Conservation (phyloP, 1,284 basidiomycete genomes). For the Anthracocystis setariae region DNA sequence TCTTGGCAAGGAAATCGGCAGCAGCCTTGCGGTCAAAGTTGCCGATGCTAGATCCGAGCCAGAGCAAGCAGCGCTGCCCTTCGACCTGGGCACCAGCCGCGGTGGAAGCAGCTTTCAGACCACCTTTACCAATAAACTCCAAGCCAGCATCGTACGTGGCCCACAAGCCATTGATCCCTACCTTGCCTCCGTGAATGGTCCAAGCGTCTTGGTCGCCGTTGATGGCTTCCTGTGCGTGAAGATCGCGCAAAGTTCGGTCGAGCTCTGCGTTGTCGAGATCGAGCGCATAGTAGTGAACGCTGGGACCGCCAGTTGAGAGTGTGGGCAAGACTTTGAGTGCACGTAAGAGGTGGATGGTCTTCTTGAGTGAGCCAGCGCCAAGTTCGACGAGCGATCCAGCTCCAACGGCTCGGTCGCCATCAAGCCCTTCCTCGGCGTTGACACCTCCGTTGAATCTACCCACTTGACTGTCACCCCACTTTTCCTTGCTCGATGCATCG, state of each 20-base stretch:
- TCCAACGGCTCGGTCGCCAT: conserved; percentile 69
- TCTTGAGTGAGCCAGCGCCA: conserved; percentile 57
- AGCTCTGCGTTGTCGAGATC: conserved; percentile 90
- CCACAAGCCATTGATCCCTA: conserved; percentile 75
- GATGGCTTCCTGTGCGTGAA: conserved; percentile 68
- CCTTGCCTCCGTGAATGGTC: conserved; percentile 58
- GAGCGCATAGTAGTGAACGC: conserved; percentile 88
- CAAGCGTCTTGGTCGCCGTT: conserved; percentile 73
- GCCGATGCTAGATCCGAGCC: conserved; percentile 92
- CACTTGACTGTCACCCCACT: conserved; percentile 75
- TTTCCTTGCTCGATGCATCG: conserved; percentile 58
- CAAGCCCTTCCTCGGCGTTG: conserved; percentile 71
- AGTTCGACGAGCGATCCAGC: conserved; percentile 54
- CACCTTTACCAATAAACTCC: conserved; percentile 70
- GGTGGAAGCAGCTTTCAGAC: conserved; percentile 59
- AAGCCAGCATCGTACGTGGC: conserved; percentile 87
- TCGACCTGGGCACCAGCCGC: conserved; percentile 30
- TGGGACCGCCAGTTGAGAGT: conserved; percentile 68
- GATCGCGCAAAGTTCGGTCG: conserved; percentile 79
- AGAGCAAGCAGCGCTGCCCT: conserved; percentile 73
- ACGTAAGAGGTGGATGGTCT: conserved; percentile 83
- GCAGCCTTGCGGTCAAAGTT: conserved; percentile 83
- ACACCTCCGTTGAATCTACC: conserved; percentile 76
- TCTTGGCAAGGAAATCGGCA: conserved; percentile 78
- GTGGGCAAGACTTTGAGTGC: conserved; percentile 73